These are phyloP conservation scores for Podila horticola DNA, from an alignment of 192 early-diverging fungal genomes.

Conservation along the genomic window DNA sequence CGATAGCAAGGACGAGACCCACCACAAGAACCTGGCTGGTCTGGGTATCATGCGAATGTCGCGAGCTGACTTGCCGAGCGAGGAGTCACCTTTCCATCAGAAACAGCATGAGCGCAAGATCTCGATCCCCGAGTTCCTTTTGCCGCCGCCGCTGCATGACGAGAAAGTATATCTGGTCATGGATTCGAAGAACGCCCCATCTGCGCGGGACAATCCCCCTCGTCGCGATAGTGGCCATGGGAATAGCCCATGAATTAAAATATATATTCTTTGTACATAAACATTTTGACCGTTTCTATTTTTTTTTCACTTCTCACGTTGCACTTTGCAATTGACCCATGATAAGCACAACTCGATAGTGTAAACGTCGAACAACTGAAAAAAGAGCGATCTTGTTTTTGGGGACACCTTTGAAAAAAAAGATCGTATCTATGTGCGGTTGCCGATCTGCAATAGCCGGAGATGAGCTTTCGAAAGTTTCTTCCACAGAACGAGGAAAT, in stretches of 20 bases:
- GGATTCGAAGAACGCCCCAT: slow-evolving; percentile 5
- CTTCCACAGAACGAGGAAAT: no score
- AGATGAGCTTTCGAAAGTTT: no score
- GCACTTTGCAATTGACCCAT: not conserved
- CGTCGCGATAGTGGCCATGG: slow-evolving; percentile 47
- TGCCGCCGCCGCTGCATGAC: slow-evolving; percentile 24
- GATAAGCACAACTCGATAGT: no score
- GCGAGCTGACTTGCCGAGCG: not conserved
- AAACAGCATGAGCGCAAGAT: slow-evolving; percentile 35
- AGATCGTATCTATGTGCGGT: no score
- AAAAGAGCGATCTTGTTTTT: no score
- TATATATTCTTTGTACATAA: not conserved
- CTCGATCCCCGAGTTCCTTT: slow-evolving; percentile 41
- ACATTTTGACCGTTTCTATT: not conserved
- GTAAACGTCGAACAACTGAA: no score
- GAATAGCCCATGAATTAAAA: slow-evolving; percentile 3
- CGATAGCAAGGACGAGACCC: not conserved
- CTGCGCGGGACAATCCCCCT: slow-evolving; percentile 6
- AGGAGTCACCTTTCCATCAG: not conserved
- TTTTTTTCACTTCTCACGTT: not conserved
- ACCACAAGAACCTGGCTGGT: not conserved
- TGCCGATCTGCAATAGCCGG: no score
- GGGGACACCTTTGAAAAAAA: no score
- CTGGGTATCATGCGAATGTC: not conserved
- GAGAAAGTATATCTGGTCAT: slow-evolving; percentile 34